Evolutionary conservation across 805 yeast species (phyloP).

Genomic region (Nakazawaea sp.): DNA sequence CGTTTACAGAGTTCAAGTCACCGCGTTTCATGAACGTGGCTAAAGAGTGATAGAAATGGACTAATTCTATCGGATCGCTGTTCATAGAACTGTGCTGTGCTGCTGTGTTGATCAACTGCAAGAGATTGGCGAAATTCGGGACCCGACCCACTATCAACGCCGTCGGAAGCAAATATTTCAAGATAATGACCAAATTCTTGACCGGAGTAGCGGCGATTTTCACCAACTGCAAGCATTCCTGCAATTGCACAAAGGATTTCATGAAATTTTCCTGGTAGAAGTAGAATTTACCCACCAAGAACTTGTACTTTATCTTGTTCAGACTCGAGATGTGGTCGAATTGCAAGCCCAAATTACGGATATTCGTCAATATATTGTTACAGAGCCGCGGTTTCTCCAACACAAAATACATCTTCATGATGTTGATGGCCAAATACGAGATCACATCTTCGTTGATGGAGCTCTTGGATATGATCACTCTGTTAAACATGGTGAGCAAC

Average conservation of each 20-base stretch:
- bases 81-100: not conserved
- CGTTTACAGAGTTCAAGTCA: slow-evolving; percentile 29
- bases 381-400: slow-evolving; percentile 52
- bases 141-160: slow-evolving; percentile 45
- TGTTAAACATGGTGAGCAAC: slow-evolving; percentile 41
- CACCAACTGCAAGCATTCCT: slow-evolving; percentile 39
- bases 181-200: slow-evolving; percentile 27
- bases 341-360: slow-evolving; percentile 42
- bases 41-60: slow-evolving; percentile 30
- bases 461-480: slow-evolving; percentile 38
- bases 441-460: slow-evolving; percentile 37
- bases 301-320: slow-evolving; percentile 47
- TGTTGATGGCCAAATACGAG: slow-evolving; percentile 37
- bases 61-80: slow-evolving; percentile 15
- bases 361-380: slow-evolving; percentile 54
- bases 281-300: slow-evolving; percentile 45
- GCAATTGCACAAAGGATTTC: slow-evolving; percentile 39
- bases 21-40: slow-evolving; percentile 32
- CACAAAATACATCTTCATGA: slow-evolving; percentile 46
- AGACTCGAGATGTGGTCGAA: slow-evolving; percentile 31
- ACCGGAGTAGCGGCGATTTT: slow-evolving; percentile 19
- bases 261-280: slow-evolving; percentile 43
- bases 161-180: slow-evolving; percentile 44
- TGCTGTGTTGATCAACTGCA: not conserved
- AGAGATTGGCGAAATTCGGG: slow-evolving; percentile 29